Evolutionary conservation across 306 rosid genomes (phyloP).

Genomic region (Rosa persica): DNA sequence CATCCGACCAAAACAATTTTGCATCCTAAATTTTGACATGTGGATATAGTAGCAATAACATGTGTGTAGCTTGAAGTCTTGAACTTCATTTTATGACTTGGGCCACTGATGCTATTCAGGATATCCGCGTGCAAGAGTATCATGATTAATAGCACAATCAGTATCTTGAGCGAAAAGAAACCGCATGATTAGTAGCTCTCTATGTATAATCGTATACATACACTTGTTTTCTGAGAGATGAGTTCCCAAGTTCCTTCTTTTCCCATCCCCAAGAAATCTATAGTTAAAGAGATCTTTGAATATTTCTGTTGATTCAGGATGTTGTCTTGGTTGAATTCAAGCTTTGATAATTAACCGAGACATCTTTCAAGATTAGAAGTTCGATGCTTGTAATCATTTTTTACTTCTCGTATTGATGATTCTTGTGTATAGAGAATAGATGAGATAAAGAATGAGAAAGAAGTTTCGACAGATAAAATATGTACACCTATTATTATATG

Average conservation of each 20-base stretch:
- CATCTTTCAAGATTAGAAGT: not conserved
- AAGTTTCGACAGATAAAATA: no score
- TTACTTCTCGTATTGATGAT: conserved; percentile 3
- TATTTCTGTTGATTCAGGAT: not conserved
- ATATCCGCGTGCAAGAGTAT: not conserved
- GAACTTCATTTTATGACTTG: not conserved
- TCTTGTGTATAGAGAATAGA: not conserved
- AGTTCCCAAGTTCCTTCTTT: not conserved
- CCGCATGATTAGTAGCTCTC: not conserved
- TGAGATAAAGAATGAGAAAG: not conserved
- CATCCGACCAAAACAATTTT: no score
- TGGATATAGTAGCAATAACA: not conserved
- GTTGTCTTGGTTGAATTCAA: not conserved
- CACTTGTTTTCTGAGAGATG: not conserved
- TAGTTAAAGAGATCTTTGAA: not conserved
- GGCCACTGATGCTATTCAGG: not conserved
- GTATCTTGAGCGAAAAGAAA: not conserved
- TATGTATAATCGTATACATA: no score
- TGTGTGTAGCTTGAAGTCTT: not conserved
- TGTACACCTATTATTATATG: no score
- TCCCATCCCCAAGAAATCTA: not conserved
- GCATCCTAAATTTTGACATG: not conserved
- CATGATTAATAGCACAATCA: not conserved
- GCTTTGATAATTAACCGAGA: not conserved
- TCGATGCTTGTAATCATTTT: not conserved